Evolutionary conservation across 805 yeast genomes (phyloP).

Genomic region (Barnettozyma siamensis): DNA sequence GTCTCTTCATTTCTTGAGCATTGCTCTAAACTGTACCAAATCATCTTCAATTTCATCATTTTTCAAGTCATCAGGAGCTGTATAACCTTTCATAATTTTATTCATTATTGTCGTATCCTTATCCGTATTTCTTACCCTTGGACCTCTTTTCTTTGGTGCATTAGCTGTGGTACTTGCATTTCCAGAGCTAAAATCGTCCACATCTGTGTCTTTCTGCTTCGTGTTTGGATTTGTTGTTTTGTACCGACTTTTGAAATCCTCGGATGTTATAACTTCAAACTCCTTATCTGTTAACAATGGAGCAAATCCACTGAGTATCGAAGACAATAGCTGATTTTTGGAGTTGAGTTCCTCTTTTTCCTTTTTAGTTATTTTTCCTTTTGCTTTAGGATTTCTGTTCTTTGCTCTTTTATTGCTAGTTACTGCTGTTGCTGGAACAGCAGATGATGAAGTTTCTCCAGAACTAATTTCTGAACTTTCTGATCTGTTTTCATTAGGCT

Average conservation of each 20-base stretch:
- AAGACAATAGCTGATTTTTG: conserved; percentile 5
- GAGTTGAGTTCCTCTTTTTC: conserved; percentile 3
- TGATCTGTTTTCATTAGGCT: neutral
- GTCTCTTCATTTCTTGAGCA: neutral
- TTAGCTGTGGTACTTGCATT: neutral
- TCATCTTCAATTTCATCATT: conserved; percentile 26
- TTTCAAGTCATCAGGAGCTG: conserved; percentile 24
- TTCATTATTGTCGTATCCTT: conserved; percentile 17
- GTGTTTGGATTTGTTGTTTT: neutral
- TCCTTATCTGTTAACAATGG: conserved; percentile 29
- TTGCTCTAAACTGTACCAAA: conserved; percentile 11
- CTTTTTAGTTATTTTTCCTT: neutral
- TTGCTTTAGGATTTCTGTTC: neutral
- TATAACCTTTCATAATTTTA: conserved; percentile 24
- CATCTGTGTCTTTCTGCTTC: neutral
- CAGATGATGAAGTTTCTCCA: conserved; percentile 8
- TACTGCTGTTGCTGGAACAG: no score
- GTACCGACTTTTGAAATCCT: conserved; percentile 15
- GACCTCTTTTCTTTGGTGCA: conserved; percentile 6
- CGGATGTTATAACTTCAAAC: conserved; percentile 26
- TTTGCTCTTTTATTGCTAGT: neutral
- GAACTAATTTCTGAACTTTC: conserved; percentile 19
- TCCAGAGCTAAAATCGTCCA: conserved; percentile 1
- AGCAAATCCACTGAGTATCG: conserved; percentile 27
- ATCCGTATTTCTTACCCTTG: conserved; percentile 5